These are phyloP conservation scores for Withania somnifera DNA, from an alignment of 305 asterid species.

Conservation along the genomic window DNA sequence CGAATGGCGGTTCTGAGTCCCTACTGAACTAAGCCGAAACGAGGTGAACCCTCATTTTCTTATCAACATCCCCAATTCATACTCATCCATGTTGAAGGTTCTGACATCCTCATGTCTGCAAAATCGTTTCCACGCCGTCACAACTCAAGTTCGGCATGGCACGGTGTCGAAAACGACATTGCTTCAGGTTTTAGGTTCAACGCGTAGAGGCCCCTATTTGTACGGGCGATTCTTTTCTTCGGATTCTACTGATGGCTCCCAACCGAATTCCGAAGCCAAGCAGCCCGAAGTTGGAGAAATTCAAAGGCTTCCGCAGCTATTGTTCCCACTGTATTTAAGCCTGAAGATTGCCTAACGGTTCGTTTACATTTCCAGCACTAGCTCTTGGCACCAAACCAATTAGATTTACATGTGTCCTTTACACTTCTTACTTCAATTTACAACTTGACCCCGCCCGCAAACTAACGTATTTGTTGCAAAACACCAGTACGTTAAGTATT, in stretches of 20 bases:
- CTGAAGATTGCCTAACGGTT: conserved; percentile 89
- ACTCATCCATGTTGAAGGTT: conserved; percentile 55
- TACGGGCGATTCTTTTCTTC: conserved; percentile 69
- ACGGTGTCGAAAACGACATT: conserved; percentile 43
- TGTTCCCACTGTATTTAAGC: conserved; percentile 62
- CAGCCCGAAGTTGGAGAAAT: conserved; percentile 25
- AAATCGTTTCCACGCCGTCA: conserved; percentile 27
- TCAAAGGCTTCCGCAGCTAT: conserved; percentile 60
- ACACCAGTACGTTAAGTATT: neutral
- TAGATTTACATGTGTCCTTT: neutral
- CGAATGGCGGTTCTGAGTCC: conserved; percentile 27
- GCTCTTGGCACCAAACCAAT: neutral
- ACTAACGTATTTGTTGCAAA: neutral
- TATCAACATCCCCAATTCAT: neutral
- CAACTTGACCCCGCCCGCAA: neutral
- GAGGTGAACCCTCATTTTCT: neutral
- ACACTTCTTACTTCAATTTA: neutral
- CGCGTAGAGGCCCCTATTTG: conserved; percentile 27
- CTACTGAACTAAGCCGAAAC: conserved; percentile 4
- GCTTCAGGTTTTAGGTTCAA: conserved; percentile 29
- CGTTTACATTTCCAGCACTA: neutral
- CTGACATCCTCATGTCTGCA: conserved; percentile 30
- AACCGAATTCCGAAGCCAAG: conserved; percentile 29
- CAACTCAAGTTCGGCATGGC: conserved; percentile 32
- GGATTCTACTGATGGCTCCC: conserved; percentile 55